Conservation (phyloP, 352 stramenopile genomes). For the Thraustochytrium striatum region DNA sequence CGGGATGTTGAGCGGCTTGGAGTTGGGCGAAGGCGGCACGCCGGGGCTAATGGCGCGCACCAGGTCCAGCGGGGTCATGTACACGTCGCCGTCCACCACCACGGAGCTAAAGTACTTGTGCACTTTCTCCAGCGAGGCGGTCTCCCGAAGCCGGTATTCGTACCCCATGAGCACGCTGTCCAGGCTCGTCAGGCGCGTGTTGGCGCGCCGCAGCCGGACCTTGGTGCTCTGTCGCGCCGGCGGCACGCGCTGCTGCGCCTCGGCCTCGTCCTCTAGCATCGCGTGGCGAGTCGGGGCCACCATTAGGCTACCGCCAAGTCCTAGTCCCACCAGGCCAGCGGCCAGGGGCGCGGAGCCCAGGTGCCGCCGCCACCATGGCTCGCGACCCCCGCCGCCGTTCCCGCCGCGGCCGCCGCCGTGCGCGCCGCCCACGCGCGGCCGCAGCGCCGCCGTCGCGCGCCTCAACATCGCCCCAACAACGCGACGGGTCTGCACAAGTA, state of each 20-base stretch:
- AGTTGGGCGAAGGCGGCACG: conserved; percentile 34
- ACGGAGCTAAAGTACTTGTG: conserved; percentile 48
- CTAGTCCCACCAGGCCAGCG: background rate
- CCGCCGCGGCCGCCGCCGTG: too few relatives aligned
- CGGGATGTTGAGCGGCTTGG: conserved; percentile 31
- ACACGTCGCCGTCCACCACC: conserved; percentile 35
- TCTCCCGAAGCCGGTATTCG: conserved; percentile 36
- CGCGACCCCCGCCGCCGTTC: too few relatives aligned
- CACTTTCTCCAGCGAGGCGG: conserved; percentile 41
- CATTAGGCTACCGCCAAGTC: background rate
- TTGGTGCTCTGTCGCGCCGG: background rate
- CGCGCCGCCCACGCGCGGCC: too few relatives aligned
- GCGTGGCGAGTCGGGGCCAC: background rate
- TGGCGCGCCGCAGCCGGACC: conserved; percentile 9
- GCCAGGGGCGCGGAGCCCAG: too few relatives aligned
- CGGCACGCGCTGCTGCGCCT: background rate
- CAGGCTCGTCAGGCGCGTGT: conserved; percentile 38
- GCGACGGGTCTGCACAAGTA: too few relatives aligned
- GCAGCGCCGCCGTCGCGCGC: too few relatives aligned
- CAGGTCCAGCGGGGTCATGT: conserved; percentile 34
- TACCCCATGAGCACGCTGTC: conserved; percentile 41
- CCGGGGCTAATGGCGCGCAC: conserved; percentile 40
- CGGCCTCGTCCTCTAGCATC: background rate
- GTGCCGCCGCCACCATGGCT: too few relatives aligned
- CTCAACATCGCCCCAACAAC: too few relatives aligned